These are phyloP conservation scores for Stentor roeselii DNA, from an alignment of 73 alveolate species.

Conservation along the genomic window DNA sequence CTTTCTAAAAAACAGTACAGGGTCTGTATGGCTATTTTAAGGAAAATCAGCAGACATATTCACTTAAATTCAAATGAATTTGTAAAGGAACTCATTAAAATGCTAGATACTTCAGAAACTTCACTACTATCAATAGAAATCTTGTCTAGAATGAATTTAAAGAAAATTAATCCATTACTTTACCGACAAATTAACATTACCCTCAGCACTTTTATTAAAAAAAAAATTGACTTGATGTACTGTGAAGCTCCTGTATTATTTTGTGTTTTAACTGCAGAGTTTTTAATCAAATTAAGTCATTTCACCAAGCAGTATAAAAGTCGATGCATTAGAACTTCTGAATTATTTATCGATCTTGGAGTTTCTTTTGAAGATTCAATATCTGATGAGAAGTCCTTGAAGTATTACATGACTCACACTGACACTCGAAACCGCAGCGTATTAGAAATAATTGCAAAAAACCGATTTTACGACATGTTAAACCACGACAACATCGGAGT, in stretches of 20 bases:
- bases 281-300: slow-evolving; percentile 36
- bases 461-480: slow-evolving; percentile 44
- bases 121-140: too few relatives aligned
- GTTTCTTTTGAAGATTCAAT: slow-evolving; percentile 57
- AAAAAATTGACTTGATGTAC: slow-evolving; percentile 10
- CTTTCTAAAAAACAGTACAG: too few relatives aligned
- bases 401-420: slow-evolving; percentile 56
- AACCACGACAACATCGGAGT: slow-evolving; percentile 63
- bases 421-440: slow-evolving; percentile 60
- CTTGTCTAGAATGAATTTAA: too few relatives aligned
- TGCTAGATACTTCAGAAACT: too few relatives aligned
- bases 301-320: slow-evolving; percentile 32
- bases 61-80: too few relatives aligned
- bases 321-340: slow-evolving; percentile 46
- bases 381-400: slow-evolving; percentile 48
- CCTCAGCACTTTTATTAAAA: too few relatives aligned
- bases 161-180: too few relatives aligned
- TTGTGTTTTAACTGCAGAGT: slow-evolving; percentile 53
- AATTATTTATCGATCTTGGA: slow-evolving; percentile 49
- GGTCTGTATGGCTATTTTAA: too few relatives aligned
- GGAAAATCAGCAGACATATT: too few relatives aligned
- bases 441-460: slow-evolving; percentile 50
- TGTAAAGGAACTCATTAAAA: too few relatives aligned
- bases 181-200: too few relatives aligned
- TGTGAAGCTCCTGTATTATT: slow-evolving; percentile 58